A percentile compares a stretch with the other conserved stretches of the same genome.
phyloP scores from a whole-genome alignment of 352 stramenopile genomes.

The Plasmopara viticola region DNA sequence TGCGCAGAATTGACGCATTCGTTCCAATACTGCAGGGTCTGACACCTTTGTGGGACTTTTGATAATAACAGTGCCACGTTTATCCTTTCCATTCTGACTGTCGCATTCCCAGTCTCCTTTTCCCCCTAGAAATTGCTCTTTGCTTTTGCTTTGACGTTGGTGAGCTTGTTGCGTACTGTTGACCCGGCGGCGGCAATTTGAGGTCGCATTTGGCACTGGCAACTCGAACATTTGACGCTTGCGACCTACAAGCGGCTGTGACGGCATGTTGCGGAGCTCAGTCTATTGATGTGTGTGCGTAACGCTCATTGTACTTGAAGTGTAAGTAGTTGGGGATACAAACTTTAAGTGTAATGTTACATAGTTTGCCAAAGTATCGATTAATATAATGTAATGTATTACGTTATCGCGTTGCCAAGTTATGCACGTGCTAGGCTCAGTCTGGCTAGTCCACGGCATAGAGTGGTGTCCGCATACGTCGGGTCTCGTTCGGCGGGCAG shows the following conservation, averaged over 20 bases:
- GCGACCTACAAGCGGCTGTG: conserved; percentile 6
- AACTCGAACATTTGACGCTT: conserved; percentile 11
- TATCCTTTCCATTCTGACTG: too few relatives aligned
- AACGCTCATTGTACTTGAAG: too few relatives aligned
- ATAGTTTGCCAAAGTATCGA: too few relatives aligned
- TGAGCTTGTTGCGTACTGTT: conserved; percentile 4
- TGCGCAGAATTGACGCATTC: conserved; percentile 11
- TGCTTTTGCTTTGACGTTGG: neutral
- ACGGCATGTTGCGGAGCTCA: conserved; percentile 1
- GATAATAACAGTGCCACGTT: neutral
- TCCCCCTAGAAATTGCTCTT: neutral
- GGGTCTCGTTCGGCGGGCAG: too few relatives aligned
- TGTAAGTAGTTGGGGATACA: too few relatives aligned
- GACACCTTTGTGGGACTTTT: conserved; percentile 25
- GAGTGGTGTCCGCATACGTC: too few relatives aligned
- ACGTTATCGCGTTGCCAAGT: too few relatives aligned
- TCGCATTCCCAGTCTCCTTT: neutral
- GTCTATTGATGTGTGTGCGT: too few relatives aligned
- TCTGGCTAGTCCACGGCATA: too few relatives aligned
- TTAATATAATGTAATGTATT: too few relatives aligned
- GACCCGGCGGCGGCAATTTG: conserved; percentile 5
- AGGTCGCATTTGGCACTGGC: conserved; percentile 5
- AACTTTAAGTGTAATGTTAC: too few relatives aligned
- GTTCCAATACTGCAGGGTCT: conserved; percentile 1
- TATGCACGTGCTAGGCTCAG: too few relatives aligned